These are phyloP conservation scores for Mycena leptocephala DNA, from an alignment of 768 basidiomycete species.

Conservation along the genomic window DNA sequence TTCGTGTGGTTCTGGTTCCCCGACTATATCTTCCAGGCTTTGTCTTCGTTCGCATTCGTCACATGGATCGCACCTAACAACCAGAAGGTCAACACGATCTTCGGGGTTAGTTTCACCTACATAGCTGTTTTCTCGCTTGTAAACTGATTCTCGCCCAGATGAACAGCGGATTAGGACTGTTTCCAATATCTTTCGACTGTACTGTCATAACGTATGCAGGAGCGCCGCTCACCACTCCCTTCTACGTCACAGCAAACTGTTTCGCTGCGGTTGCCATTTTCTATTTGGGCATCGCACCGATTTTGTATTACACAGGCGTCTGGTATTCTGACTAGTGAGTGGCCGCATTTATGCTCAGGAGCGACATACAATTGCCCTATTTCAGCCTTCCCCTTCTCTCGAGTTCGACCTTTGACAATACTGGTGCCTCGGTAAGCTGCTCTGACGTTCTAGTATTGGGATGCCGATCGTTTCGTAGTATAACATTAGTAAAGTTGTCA, in stretches of 20 bases:
- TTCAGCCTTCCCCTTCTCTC: conserved; percentile 14
- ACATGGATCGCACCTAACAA: conserved; percentile 16
- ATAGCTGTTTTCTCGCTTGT: background rate
- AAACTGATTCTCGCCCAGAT: background rate
- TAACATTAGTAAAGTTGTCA: conserved; percentile 11
- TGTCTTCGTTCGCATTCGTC: conserved; percentile 20
- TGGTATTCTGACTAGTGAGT: conserved; percentile 27
- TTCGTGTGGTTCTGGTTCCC: conserved; percentile 27
- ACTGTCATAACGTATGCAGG: conserved; percentile 15
- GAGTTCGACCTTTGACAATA: conserved; percentile 17
- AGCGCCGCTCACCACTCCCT: conserved; percentile 13
- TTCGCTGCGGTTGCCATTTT: conserved; percentile 21
- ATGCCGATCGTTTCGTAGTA: background rate
- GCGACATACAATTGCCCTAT: background rate
- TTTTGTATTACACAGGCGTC: conserved; percentile 15
- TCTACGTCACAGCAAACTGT: conserved; percentile 17
- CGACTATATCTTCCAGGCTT: conserved; percentile 22
- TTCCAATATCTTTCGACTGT: conserved; percentile 13
- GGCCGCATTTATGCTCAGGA: background rate
- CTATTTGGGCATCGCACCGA: conserved; percentile 8
- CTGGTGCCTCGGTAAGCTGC: background rate
- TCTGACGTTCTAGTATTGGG: background rate
- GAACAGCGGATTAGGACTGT: conserved; percentile 14
- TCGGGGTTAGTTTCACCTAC: background rate
- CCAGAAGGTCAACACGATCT: conserved; percentile 11